These are phyloP conservation scores for Epichloe coenophiala DNA, from an alignment of 2,329 filamentous ascomycete genomes.

Conservation along the genomic window DNA sequence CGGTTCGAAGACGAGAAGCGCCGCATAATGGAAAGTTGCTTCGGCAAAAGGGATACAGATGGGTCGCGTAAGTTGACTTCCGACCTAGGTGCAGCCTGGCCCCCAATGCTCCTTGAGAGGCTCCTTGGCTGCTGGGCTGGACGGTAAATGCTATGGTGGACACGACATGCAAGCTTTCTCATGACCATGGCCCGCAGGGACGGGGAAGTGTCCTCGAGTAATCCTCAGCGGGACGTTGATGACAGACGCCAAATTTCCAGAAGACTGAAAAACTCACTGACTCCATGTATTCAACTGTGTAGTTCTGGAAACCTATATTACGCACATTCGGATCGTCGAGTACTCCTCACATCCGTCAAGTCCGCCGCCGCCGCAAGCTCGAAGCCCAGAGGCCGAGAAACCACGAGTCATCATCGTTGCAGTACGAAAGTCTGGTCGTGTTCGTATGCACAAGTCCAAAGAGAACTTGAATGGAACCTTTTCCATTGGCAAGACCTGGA, in stretches of 20 bases:
- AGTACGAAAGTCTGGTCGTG: conserved; percentile 80
- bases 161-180: background rate
- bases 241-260: background rate
- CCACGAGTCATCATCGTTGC: conserved; percentile 83
- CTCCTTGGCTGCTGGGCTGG: background rate
- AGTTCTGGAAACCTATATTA: conserved; percentile 81
- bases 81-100: background rate
- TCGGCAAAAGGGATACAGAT: conserved; percentile 78
- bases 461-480: conserved; percentile 91
- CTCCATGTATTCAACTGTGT: background rate
- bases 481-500: conserved; percentile 97
- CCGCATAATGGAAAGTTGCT: conserved; percentile 89
- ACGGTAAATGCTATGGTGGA: background rate
- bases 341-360: conserved; percentile 70
- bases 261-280: conserved; percentile 4
- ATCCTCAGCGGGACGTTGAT: background rate
- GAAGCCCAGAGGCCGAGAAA: conserved; percentile 63
- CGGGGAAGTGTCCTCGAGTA: no score
- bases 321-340: conserved; percentile 84
- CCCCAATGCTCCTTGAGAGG: background rate
- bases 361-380: conserved; percentile 70
- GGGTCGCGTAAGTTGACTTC: conserved; percentile 57
- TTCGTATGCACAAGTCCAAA: conserved; percentile 91
- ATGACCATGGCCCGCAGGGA: background rate
- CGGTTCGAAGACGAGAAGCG: conserved; percentile 93